phyloP scores from a whole-genome alignment of 805 yeast genomes.

The Saccharomyces mikatae region DNA sequence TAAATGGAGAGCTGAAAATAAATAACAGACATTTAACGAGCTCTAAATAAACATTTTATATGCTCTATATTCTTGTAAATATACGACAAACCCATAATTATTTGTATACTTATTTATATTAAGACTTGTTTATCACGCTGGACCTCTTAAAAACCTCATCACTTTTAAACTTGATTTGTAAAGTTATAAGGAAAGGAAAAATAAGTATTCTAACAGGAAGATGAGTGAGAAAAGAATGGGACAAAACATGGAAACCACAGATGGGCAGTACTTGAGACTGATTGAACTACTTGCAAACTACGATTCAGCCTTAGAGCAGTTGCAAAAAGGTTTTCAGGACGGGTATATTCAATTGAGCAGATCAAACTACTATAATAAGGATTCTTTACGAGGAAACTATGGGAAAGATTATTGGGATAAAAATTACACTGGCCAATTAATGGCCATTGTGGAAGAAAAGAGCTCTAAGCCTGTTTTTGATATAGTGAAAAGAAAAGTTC shows the following conservation, averaged over 20 bases:
- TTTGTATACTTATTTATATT: background rate
- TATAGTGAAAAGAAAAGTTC: conserved; percentile 3
- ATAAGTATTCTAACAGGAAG: background rate
- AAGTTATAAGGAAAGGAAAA: background rate
- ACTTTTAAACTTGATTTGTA: background rate
- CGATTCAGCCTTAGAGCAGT: conserved; percentile 23
- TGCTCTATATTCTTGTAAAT: background rate
- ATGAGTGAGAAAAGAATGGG: background rate
- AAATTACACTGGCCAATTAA: conserved; percentile 19
- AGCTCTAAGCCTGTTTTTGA: conserved; percentile 2
- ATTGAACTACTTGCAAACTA: conserved; percentile 17
- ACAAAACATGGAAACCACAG: background rate
- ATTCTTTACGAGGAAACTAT: conserved; percentile 25
- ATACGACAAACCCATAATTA: background rate
- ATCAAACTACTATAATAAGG: conserved; percentile 29
- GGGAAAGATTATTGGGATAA: conserved; percentile 30
- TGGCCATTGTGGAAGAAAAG: background rate
- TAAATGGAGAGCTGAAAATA: conserved; percentile 46
- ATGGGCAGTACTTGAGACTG: conserved; percentile 7
- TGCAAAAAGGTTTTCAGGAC: conserved; percentile 17
- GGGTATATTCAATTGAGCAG: conserved; percentile 24
- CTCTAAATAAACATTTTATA: background rate
- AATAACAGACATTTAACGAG: conserved; percentile 8
- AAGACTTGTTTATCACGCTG: background rate
- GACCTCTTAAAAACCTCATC: background rate